Evolutionary conservation across 768 basidiomycete species (phyloP), one percentile per base, ranked within the genome.

Genomic region (Lactifluus piperatus): DNA sequence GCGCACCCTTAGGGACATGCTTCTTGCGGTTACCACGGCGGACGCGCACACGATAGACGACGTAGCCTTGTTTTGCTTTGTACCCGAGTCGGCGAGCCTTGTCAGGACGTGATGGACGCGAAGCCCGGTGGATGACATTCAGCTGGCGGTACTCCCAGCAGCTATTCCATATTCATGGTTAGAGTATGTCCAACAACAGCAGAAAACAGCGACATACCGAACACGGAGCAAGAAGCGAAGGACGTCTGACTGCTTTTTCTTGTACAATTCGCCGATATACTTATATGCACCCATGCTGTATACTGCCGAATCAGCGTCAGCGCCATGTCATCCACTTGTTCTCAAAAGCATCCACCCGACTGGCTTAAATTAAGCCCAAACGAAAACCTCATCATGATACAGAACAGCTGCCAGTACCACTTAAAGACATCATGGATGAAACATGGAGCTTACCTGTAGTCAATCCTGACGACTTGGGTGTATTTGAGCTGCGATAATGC

Each of bases 11-110:
- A 69, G 89, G 89, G 61, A 89, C 95, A 63, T 88, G 94, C 82
- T 94, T 97, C 81, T 99, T 99, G 78, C 97, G 86, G 83, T 97
- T 97, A 72, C 97, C 97, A 64, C 94, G 84, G 69, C 97, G 86
- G 65, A 99, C 95, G 66, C 97, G 91, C 68, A 99, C 79, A 69
- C 97, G 91, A 79, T 99, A 99, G 77, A 99, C 76, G 65, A 98
- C 88, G 72, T 93, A 99, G 68, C 97, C 97, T 77, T 99, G 97
- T 83, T 99, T 99, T 73, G 97, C 94, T 80, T 97, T 99, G 86
- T 98, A 99, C 50, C 97, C 97, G 63, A 99, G 80, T 65, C 94
- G 87, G 72, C 97, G 90, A 64, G 97, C 97, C 81, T 97, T 99
- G 81, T 99, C 97, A 56, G 97, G 97, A 71, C 97, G 90, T 48